Evolutionary conservation across 1,139 yeast species (phyloP).

Genomic region (Casaregolazyma lundiana): DNA sequence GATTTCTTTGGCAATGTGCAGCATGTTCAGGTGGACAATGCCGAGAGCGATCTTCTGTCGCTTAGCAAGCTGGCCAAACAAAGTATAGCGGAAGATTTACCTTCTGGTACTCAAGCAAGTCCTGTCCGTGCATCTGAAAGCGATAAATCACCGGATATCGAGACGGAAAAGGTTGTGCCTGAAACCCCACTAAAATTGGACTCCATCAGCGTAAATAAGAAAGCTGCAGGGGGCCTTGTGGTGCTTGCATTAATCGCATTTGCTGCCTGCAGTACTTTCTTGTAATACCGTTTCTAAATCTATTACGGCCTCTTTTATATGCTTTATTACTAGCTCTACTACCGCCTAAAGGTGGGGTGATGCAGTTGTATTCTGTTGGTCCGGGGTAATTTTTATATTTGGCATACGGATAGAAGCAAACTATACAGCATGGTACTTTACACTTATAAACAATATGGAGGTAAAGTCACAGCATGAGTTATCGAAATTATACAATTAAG

Average conservation of each 20-base stretch:
- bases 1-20: constrained; percentile 96
- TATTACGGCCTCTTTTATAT: too few species aligned
- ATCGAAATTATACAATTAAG: too few species aligned
- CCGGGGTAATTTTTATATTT: too few species aligned
- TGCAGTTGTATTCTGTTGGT: too few species aligned
- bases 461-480: too few species aligned
- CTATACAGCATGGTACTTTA: too few species aligned
- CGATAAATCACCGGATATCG: background rate
- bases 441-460: too few species aligned
- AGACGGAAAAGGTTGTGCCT: background rate
- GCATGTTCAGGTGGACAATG: constrained; percentile 64
- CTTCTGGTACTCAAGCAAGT: background rate
- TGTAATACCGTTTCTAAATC: too few species aligned
- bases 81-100: background rate
- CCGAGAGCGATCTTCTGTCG: constrained; percentile 20
- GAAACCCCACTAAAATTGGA: background rate
- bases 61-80: constrained; percentile 15
- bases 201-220: background rate
- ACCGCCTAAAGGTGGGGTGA: too few species aligned
- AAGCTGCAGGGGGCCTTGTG: constrained; percentile 3
- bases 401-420: too few species aligned
- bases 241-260: constrained; percentile 2
- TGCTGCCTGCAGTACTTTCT: background rate
- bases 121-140: background rate
- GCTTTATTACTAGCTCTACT: too few species aligned